Conservation (phyloP, 2,329 filamentous ascomycete species). For the Diaporthe velutina region DNA sequence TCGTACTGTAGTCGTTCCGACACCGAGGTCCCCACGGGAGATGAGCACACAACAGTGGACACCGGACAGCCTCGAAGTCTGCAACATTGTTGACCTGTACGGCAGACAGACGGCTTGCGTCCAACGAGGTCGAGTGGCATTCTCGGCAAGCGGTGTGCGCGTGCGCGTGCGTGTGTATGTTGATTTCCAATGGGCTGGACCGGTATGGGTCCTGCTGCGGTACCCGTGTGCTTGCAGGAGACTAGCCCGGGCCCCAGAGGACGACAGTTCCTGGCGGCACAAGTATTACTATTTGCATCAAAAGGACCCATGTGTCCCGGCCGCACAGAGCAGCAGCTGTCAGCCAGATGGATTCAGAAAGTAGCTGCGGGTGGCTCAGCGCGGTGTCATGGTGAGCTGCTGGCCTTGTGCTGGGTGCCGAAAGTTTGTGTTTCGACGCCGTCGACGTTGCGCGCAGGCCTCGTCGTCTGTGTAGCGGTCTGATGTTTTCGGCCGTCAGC, state of each 20-base stretch:
- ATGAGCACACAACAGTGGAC: slow-evolving; percentile 21
- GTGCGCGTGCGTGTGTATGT: slow-evolving; percentile 9
- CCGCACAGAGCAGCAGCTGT: slow-evolving; percentile 36
- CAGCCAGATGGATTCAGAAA: slow-evolving; percentile 24
- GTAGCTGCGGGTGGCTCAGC: not conserved
- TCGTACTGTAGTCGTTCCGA: slow-evolving; percentile 21
- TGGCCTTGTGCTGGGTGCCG: slow-evolving; percentile 1
- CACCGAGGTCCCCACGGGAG: slow-evolving; percentile 27
- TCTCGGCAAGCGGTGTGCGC: slow-evolving; percentile 31
- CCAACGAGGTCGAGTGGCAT: slow-evolving; percentile 14
- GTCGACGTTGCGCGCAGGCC: slow-evolving; percentile 8
- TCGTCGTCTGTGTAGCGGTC: slow-evolving; percentile 34
- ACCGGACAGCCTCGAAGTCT: slow-evolving; percentile 25
- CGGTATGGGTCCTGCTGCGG: slow-evolving; percentile 24
- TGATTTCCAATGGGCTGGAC: slow-evolving; percentile 32
- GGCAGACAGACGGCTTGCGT: not conserved
- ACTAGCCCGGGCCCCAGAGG: slow-evolving; percentile 27
- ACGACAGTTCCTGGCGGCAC: slow-evolving; percentile 8
- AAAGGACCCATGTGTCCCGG: not conserved
- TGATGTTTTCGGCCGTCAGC: slow-evolving; percentile 35
- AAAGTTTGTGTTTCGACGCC: slow-evolving; percentile 11
- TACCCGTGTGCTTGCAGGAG: slow-evolving; percentile 28
- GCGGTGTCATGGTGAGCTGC: not conserved
- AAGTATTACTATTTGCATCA: not conserved
- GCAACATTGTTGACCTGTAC: not conserved